These are phyloP conservation scores for Protomyces macrosporus DNA, from an alignment of 1,139 yeast genomes.

Conservation along the genomic window DNA sequence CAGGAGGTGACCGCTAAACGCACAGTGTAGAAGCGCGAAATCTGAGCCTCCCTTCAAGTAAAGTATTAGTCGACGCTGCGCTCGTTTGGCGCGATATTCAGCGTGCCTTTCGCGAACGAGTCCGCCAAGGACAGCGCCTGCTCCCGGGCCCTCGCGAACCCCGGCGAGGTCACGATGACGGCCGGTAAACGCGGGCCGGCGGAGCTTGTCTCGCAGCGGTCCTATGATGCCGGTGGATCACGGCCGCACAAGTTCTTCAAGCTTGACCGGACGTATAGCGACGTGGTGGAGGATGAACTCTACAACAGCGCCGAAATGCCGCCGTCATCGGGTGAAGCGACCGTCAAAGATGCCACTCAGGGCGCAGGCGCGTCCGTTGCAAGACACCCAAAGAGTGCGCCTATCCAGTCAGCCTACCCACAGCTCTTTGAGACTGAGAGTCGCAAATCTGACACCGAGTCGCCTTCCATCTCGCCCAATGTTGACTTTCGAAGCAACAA, in stretches of 20 bases:
- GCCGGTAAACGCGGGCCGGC: neutral
- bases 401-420: conserved; percentile 29
- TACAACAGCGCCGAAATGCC: conserved; percentile 24
- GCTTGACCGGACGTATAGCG: conserved; percentile 34
- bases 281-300: conserved; percentile 35
- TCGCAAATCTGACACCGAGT: conserved; percentile 19
- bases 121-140: neutral
- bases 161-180: neutral
- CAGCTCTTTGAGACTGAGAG: conserved; percentile 21
- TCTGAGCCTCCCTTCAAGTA: too few species aligned
- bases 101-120: neutral
- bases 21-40: too few species aligned
- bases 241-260: conserved; percentile 32
- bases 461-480: neutral
- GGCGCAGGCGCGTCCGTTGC: conserved; percentile 26
- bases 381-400: conserved; percentile 27
- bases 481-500: conserved; percentile 18
- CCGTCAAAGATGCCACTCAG: neutral
- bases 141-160: neutral
- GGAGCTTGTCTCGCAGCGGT: conserved; percentile 1
- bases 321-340: neutral
- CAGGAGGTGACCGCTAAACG: too few species aligned
- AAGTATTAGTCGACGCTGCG: too few species aligned
- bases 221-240: conserved; percentile 9
- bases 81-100: neutral